Percentiles rank a stretch among this genome's conserved stretches.
Conservation (phyloP, 2,329 filamentous ascomycete genomes). For the Trichoderma atrobrunneum region DNA sequence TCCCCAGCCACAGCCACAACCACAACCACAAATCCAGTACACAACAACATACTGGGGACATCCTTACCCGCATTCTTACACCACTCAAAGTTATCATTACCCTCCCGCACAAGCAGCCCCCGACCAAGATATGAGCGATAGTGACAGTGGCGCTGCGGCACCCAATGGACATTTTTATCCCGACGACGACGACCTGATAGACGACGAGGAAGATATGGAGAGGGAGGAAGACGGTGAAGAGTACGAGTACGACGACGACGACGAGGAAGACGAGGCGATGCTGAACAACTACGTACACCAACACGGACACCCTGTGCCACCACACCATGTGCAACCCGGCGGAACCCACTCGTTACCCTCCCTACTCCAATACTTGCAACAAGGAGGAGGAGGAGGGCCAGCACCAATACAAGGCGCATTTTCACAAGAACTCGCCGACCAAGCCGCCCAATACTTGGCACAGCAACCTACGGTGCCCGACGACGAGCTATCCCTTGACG, state of each 20-base stretch:
- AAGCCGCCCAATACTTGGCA: not conserved
- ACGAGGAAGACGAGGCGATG: not conserved
- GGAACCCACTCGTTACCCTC: not conserved
- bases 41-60: not conserved
- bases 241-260: not conserved
- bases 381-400: not conserved
- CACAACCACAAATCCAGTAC: not conserved
- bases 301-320: not conserved
- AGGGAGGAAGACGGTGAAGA: not conserved
- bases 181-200: not conserved
- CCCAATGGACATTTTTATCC: not conserved
- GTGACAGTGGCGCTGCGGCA: constrained; percentile 26
- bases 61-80: not conserved
- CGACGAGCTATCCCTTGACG: not conserved
- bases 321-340: not conserved
- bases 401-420: not conserved
- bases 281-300: not conserved
- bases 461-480: not conserved
- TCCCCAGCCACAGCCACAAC: not conserved
- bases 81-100: not conserved
- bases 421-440: not conserved
- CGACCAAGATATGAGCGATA: constrained; percentile 37
- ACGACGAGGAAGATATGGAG: not conserved
- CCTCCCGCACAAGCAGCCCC: constrained; percentile 25
- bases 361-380: not conserved